These are phyloP conservation scores for Cyclanthera cordifolia DNA, from an alignment of 306 rosid genomes.

Conservation along the genomic window DNA sequence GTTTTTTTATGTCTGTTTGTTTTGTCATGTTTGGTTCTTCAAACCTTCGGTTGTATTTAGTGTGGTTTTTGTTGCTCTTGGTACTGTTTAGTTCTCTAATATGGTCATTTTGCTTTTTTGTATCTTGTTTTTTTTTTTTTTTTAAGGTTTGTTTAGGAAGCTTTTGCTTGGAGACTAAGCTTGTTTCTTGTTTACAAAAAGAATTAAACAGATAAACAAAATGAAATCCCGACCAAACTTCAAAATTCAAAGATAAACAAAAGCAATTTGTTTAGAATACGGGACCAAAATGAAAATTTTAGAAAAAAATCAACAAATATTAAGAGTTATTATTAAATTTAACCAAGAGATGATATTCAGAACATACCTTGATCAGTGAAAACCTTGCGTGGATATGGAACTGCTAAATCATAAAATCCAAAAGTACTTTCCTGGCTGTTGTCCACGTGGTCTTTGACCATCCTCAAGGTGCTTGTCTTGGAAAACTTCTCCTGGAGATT, in stretches of 20 bases:
- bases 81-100: no score
- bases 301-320: not conserved
- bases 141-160: no score
- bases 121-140: no score
- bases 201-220: not conserved
- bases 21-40: no score
- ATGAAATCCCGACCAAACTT: not conserved
- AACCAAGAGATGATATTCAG: not conserved
- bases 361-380: slow-evolving; percentile 33
- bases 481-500: slow-evolving; percentile 39
- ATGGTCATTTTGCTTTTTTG: no score
- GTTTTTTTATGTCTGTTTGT: no score
- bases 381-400: slow-evolving; percentile 52
- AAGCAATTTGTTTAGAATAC: not conserved
- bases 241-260: not conserved
- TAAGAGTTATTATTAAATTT: not conserved
- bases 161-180: no score
- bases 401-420: slow-evolving; percentile 43
- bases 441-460: slow-evolving; percentile 34
- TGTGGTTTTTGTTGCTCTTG: no score
- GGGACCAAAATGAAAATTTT: not conserved
- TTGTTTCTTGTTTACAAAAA: no score
- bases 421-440: slow-evolving; percentile 20
- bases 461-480: slow-evolving; percentile 29
- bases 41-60: no score